These are phyloP conservation scores for Colletotrichum limetticola DNA, from an alignment of 2,329 filamentous ascomycete species.

Conservation along the genomic window DNA sequence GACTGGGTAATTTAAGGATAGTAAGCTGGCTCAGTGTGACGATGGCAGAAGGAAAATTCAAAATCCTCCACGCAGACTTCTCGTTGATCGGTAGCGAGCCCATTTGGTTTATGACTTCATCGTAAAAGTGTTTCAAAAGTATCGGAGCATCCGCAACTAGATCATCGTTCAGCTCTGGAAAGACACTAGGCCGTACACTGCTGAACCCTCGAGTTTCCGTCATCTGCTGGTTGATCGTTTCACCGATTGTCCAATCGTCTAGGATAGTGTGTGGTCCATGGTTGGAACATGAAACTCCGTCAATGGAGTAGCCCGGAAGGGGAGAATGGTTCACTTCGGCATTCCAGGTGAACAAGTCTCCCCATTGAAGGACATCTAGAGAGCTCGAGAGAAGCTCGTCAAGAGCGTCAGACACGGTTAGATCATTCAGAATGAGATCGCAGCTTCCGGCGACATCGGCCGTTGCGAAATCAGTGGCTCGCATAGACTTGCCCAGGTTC, in stretches of 20 bases:
- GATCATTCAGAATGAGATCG: too few species aligned
- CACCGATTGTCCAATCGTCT: background rate
- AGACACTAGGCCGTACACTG: background rate
- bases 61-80: conserved; percentile 13
- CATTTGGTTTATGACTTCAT: conserved; percentile 17
- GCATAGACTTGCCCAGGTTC: too few species aligned
- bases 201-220: background rate
- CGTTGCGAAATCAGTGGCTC: too few species aligned
- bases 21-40: conserved; percentile 7
- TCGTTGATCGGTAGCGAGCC: conserved; percentile 10
- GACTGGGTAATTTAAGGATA: background rate
- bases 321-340: background rate
- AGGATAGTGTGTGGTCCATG: background rate
- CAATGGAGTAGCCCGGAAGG: background rate
- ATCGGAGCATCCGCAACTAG: background rate
- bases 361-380: background rate
- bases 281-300: too few species aligned
- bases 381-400: background rate
- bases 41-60: conserved; percentile 5
- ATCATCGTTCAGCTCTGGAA: background rate
- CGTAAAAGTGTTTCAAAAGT: conserved; percentile 10
- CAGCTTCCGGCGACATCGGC: too few species aligned
- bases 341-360: background rate
- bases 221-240: background rate
- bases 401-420: background rate